These are phyloP conservation scores for Crucibulum parvulum DNA, from an alignment of 1,284 basidiomycete genomes.

Conservation along the genomic window DNA sequence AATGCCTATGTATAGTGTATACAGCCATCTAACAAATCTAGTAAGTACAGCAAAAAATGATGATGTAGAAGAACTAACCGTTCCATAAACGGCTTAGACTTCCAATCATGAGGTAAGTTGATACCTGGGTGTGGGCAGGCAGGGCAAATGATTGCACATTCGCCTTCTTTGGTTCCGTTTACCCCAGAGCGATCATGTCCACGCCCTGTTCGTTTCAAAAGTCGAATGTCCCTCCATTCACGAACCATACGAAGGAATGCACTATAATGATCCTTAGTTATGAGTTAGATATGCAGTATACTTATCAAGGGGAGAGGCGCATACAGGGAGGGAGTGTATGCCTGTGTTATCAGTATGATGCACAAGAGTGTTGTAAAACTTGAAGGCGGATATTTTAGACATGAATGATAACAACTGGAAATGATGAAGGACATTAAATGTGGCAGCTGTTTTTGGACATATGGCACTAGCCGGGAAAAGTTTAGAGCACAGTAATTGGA, in stretches of 20 bases:
- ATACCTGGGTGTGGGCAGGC: constrained; percentile 38
- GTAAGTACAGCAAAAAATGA: not conserved
- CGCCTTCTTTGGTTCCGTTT: constrained; percentile 24
- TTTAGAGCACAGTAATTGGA: constrained; percentile 22
- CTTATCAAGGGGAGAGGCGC: not conserved
- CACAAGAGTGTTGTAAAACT: constrained; percentile 26
- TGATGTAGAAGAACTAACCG: not conserved
- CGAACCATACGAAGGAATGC: constrained; percentile 16
- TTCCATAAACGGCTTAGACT: not conserved
- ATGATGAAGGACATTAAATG: constrained; percentile 16
- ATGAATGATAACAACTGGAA: constrained; percentile 27
- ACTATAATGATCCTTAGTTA: constrained; percentile 21
- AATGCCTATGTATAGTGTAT: constrained; percentile 18
- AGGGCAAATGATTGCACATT: constrained; percentile 37
- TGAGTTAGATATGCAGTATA: not conserved
- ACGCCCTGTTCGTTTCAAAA: not conserved
- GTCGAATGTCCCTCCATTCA: constrained; percentile 27
- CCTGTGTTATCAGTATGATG: constrained; percentile 26
- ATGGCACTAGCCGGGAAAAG: constrained; percentile 24
- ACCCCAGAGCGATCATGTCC: constrained; percentile 30
- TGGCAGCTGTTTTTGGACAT: constrained; percentile 20
- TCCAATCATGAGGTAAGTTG: constrained; percentile 37
- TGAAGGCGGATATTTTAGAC: constrained; percentile 21
- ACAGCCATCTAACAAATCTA: constrained; percentile 28
- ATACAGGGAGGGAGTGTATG: not conserved